Evolutionary conservation across 495 filamentous ascomycete species (phyloP).

Genomic region (Penicillium nucicola): DNA sequence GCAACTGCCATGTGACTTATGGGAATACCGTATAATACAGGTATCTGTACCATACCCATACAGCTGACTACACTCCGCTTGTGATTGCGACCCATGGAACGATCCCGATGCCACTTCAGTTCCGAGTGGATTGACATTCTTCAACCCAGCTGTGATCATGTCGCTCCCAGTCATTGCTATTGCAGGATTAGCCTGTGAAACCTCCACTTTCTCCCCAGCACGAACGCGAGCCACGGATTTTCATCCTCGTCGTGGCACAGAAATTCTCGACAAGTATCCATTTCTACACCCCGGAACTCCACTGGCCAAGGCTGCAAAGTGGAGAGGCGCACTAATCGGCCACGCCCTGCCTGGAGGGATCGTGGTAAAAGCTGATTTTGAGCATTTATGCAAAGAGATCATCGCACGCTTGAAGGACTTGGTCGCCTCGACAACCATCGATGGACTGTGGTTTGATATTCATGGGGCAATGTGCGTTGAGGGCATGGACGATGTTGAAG

Average conservation of each 20-base stretch:
- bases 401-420: constrained; percentile 39
- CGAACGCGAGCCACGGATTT: constrained; percentile 50
- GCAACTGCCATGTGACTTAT: too few species aligned
- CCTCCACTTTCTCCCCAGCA: constrained; percentile 53
- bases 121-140: too few species aligned
- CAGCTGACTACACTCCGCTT: too few species aligned
- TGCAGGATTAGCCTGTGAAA: constrained; percentile 56
- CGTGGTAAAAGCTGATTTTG: constrained; percentile 46
- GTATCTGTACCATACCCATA: too few species aligned
- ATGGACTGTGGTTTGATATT: constrained; percentile 58
- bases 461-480: constrained; percentile 59
- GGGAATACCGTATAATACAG: too few species aligned
- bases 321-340: constrained; percentile 52
- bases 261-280: constrained; percentile 45
- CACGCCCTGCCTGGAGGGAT: constrained; percentile 54
- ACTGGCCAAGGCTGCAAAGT: constrained; percentile 42
- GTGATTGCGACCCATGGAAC: too few species aligned
- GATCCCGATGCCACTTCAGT: not conserved
- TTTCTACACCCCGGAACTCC: constrained; percentile 41
- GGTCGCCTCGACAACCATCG: constrained; percentile 21
- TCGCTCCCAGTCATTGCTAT: constrained; percentile 47
- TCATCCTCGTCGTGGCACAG: constrained; percentile 45
- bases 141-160: not conserved
- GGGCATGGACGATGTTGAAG: constrained; percentile 48
- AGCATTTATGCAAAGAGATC: constrained; percentile 47